These are phyloP conservation scores for Wickerhamiella spandovensis DNA, from an alignment of 805 yeast species.

Conservation along the genomic window DNA sequence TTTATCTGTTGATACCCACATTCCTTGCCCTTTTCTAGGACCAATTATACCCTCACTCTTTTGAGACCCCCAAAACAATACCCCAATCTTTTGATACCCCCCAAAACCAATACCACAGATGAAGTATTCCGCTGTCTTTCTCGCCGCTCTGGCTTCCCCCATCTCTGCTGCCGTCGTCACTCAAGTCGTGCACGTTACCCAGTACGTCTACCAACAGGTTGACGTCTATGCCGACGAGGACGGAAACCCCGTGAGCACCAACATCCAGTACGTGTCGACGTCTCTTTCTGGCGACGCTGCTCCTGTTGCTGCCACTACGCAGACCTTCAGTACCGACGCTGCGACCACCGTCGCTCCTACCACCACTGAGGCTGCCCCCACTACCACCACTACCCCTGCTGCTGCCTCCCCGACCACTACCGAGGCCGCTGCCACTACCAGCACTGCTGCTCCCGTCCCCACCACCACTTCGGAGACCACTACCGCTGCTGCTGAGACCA, in stretches of 20 bases:
- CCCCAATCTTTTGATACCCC: neutral
- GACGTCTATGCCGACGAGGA: conserved; percentile 16
- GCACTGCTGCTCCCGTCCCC: conserved; percentile 3
- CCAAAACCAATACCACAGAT: neutral
- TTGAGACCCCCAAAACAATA: neutral
- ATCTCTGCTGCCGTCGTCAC: conserved; percentile 17
- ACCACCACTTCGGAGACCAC: conserved; percentile 5
- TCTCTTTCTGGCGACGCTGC: neutral
- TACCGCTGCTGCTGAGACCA: conserved; percentile 1
- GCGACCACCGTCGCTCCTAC: conserved; percentile 5
- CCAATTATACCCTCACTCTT: neutral
- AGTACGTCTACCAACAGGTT: conserved; percentile 14
- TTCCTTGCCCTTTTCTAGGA: neutral
- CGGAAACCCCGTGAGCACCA: conserved; percentile 16
- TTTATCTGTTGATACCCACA: neutral
- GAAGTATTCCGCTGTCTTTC: conserved; percentile 2
- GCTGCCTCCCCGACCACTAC: conserved; percentile 5
- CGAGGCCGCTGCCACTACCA: conserved; percentile 2
- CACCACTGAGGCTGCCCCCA: conserved; percentile 7
- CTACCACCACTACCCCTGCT: conserved; percentile 3
- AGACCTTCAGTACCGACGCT: neutral
- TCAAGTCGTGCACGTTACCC: conserved; percentile 13
- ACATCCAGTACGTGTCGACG: neutral
- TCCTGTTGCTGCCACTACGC: neutral
- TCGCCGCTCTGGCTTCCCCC: conserved; percentile 3